Base-by-base conservation (phyloP, 2,329 filamentous ascomycete genomes). In the Rhexocercosporidium sp. region DNA sequence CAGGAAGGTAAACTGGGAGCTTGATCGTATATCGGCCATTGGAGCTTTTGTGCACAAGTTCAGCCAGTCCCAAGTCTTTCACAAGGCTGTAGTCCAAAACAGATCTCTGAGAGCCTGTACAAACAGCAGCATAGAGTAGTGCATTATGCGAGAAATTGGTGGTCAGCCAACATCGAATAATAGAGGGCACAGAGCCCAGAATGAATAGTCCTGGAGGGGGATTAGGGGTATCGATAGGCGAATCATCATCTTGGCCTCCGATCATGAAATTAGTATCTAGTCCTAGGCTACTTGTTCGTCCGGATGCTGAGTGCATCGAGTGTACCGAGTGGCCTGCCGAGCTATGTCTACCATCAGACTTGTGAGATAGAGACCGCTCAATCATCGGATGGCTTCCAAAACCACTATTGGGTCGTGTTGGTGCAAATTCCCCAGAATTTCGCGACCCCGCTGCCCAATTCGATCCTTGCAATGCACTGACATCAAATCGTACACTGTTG, bases 401-500 rank as follows among this genome's bases (percentile, higher is more conserved):
- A 41, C 93, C 91, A 78, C 93, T 96, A 27, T 89, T 88, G 25
- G 93, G 94, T 61, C 95, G 86, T 57, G 89, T 83, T 29, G 92
- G 91, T 47, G 89, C 88, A 72, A 97, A 91, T 65, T 98, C 96
- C 56, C 92, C 88, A 14, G 93, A 95, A 65, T 94, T 91, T 53
- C 95, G 89, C 67, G 91, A 92, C 71, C 88, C 89, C 75, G 97
- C 93, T 44, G 90, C 90, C 88, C 96, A 96, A 78, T 94, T 87
- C 9, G 88, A 94, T 57, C 93, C 92, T 74, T 97, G 94, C 73
- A 97, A 89, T 16, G 95, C 94, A 76, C 93, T 97, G 78, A 98
- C 95, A 77, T 98, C 96, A 75, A 99, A 99, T 44, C 96, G 92
- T 73, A 99, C 96, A 77, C 96, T 98, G 78, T 98, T 98, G 57